Percentiles rank a stretch among this genome's conserved stretches.
Evolutionary conservation across 2,329 filamentous ascomycete genomes (phyloP).

Genomic region (Fusarium sp.): DNA sequence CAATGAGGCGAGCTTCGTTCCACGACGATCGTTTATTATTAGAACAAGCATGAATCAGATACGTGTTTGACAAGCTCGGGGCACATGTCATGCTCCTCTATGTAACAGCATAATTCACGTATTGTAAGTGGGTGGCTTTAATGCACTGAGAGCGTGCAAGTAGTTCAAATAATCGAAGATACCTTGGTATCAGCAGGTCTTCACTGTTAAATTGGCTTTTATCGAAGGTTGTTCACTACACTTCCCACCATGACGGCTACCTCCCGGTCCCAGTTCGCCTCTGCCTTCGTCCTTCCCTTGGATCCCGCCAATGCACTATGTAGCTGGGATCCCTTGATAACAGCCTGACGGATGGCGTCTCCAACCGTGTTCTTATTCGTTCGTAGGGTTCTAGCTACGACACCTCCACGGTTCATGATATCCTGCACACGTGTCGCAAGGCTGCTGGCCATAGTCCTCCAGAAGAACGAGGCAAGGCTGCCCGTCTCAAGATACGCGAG

Average conservation of each 20-base stretch:
- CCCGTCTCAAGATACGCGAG: constrained; percentile 85
- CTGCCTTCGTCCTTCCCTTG: constrained; percentile 59
- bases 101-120: background rate
- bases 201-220: background rate
- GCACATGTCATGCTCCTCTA: background rate
- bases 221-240: constrained; percentile 70
- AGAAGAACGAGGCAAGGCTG: constrained; percentile 90
- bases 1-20: constrained; percentile 9
- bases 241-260: constrained; percentile 94
- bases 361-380: constrained; percentile 79
- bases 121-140: background rate
- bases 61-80: background rate
- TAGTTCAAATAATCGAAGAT: background rate
- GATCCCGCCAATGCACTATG: constrained; percentile 64
- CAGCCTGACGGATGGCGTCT: constrained; percentile 84
- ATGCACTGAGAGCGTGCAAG: background rate
- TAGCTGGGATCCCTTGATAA: constrained; percentile 78
- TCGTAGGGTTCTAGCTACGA: constrained; percentile 82
- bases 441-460: constrained; percentile 85
- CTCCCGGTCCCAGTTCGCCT: constrained; percentile 84
- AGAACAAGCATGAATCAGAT: constrained; percentile 9
- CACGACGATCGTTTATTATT: constrained; percentile 22
- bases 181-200: background rate
- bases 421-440: constrained; percentile 84
- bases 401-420: constrained; percentile 83